Conservation (phyloP, 2,329 filamentous ascomycete genomes). For the Aotearoamyces nothofagi region DNA sequence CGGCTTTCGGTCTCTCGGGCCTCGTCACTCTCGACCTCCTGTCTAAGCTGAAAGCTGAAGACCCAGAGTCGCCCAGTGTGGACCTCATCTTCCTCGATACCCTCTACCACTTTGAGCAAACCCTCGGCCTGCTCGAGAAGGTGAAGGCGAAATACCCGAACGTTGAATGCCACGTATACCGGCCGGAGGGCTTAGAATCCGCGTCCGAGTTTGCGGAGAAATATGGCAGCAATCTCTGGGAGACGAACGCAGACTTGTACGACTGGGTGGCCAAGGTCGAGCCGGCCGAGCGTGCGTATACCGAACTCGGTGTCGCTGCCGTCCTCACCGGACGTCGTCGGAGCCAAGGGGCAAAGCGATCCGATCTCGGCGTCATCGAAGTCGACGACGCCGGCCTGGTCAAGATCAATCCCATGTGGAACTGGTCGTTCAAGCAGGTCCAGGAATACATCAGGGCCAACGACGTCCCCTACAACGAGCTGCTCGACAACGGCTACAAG, state of each 20-base stretch:
- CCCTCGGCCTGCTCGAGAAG: constrained; percentile 56
- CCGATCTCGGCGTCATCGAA: constrained; percentile 81
- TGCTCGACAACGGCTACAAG: constrained; percentile 93
- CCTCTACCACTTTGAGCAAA: constrained; percentile 69
- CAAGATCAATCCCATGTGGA: constrained; percentile 95
- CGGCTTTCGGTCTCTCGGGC: constrained; percentile 68
- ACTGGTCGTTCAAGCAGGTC: constrained; percentile 87
- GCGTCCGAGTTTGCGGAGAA: constrained; percentile 64
- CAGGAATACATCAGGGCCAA: constrained; percentile 75
- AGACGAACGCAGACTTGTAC: constrained; percentile 75
- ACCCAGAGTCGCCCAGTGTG: constrained; percentile 41
- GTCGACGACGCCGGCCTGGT: constrained; percentile 75
- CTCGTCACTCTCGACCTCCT: constrained; percentile 78
- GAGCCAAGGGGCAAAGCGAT: constrained; percentile 86
- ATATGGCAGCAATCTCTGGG: constrained; percentile 75
- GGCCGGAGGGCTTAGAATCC: constrained; percentile 61
- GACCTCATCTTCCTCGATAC: constrained; percentile 74
- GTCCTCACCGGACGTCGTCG: constrained; percentile 84
- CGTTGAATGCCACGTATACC: constrained; percentile 76
- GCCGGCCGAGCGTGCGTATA: constrained; percentile 82
- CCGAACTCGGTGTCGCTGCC: constrained; percentile 73
- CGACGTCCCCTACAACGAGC: constrained; percentile 82
- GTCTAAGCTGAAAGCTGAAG: constrained; percentile 52
- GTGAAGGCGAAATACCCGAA: constrained; percentile 64
- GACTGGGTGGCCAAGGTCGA: constrained; percentile 98